phyloP scores from a whole-genome alignment of 352 stramenopile genomes.

The Peronospora tabacina region DNA sequence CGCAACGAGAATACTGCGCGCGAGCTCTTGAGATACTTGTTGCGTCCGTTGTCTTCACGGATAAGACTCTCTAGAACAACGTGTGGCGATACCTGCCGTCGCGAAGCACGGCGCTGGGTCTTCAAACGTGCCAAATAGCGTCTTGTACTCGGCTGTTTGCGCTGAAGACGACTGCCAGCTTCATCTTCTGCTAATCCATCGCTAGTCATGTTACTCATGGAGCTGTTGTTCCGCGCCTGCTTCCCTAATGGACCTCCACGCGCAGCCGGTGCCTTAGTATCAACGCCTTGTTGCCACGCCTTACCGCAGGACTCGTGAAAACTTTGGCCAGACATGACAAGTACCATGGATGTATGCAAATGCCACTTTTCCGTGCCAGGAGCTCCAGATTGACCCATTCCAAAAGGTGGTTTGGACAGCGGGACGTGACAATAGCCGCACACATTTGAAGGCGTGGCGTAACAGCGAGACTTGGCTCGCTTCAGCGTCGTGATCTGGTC shows the following conservation, averaged over 20 bases:
- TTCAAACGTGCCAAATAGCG: constrained; percentile 76
- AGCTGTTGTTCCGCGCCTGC: constrained; percentile 36
- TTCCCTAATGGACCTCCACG: constrained; percentile 23
- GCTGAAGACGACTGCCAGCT: constrained; percentile 45
- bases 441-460: constrained; percentile 62
- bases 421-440: constrained; percentile 78
- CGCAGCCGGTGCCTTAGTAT: constrained; percentile 41
- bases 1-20: constrained; percentile 62
- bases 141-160: constrained; percentile 71
- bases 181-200: constrained; percentile 41
- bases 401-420: constrained; percentile 76
- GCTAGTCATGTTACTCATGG: constrained; percentile 30
- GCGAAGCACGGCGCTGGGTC: constrained; percentile 52
- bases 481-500: constrained; percentile 80
- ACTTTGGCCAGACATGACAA: constrained; percentile 64
- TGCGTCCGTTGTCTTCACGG: constrained; percentile 65
- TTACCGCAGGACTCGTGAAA: constrained; percentile 86
- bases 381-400: constrained; percentile 69
- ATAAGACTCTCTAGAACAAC: constrained; percentile 77
- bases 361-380: constrained; percentile 75
- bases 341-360: constrained; percentile 74
- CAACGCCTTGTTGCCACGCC: constrained; percentile 73
- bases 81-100: constrained; percentile 58
- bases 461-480: constrained; percentile 61
- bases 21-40: constrained; percentile 82